phyloP scores from a whole-genome alignment of 371 early-diverging fungal species.

The Mucor plumbeus region DNA sequence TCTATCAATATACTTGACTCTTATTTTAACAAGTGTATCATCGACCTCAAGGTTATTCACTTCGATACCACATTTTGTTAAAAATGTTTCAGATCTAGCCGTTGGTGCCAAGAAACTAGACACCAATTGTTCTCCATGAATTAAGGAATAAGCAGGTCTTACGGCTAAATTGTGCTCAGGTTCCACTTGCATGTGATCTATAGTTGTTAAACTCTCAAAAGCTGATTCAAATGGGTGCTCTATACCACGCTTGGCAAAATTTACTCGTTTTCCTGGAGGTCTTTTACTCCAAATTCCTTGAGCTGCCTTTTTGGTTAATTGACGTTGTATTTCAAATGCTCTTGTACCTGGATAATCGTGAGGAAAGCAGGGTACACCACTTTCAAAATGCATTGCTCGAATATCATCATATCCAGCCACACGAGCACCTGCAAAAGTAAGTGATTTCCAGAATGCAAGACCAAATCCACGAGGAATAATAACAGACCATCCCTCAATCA shows the following conservation, averaged over 20 bases:
- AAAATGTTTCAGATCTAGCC: neutral
- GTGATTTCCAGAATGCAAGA: constrained; percentile 85
- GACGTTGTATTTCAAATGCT: constrained; percentile 51
- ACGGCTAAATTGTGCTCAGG: neutral
- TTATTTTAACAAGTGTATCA: constrained; percentile 52
- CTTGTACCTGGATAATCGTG: constrained; percentile 62
- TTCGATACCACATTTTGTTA: neutral
- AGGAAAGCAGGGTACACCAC: constrained; percentile 60
- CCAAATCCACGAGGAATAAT: constrained; percentile 85
- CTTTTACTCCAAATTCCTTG: constrained; percentile 55
- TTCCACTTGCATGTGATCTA: constrained; percentile 22
- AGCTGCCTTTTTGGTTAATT: constrained; percentile 30
- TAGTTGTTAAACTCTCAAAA: constrained; percentile 38
- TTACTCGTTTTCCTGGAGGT: constrained; percentile 77
- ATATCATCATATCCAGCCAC: constrained; percentile 69
- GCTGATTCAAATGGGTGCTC: constrained; percentile 67
- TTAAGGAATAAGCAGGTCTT: constrained; percentile 20
- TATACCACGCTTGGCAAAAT: constrained; percentile 67
- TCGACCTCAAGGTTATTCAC: constrained; percentile 7
- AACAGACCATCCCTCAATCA: constrained; percentile 79
- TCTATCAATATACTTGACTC: constrained; percentile 47
- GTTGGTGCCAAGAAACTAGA: constrained; percentile 5
- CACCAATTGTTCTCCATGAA: constrained; percentile 15
- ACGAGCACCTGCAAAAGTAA: constrained; percentile 89
- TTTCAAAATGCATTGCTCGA: constrained; percentile 62